phyloP scores from a whole-genome alignment of 768 basidiomycete genomes.

The Suillus occidentalis region DNA sequence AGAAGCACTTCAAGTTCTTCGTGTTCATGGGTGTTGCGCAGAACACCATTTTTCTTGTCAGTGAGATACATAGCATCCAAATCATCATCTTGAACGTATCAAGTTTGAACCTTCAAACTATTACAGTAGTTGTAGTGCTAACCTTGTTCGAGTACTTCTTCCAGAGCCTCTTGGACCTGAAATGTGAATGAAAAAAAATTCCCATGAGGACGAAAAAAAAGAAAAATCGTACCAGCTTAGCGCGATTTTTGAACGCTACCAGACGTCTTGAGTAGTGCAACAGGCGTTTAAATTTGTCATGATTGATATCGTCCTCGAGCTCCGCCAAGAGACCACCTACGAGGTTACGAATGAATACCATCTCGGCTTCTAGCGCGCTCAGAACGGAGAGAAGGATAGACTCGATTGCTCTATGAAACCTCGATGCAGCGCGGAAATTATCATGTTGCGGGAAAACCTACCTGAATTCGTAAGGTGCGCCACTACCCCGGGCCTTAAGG shows the following conservation, averaged over 20 bases:
- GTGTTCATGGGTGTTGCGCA: slow-evolving; percentile 75
- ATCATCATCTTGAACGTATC: slow-evolving; percentile 72
- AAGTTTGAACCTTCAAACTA: not conserved
- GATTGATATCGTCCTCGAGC: slow-evolving; percentile 93
- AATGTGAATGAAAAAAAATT: slow-evolving; percentile 4
- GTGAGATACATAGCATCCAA: slow-evolving; percentile 93
- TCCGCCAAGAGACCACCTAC: slow-evolving; percentile 89
- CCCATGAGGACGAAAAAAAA: not conserved
- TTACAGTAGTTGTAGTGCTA: slow-evolving; percentile 11
- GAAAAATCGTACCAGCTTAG: slow-evolving; percentile 60
- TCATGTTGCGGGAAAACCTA: slow-evolving; percentile 31
- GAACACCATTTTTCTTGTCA: slow-evolving; percentile 66
- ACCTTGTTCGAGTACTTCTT: slow-evolving; percentile 93
- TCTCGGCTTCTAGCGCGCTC: slow-evolving; percentile 92
- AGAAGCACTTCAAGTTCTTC: slow-evolving; percentile 90
- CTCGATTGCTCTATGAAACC: slow-evolving; percentile 76
- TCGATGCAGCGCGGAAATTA: slow-evolving; percentile 14
- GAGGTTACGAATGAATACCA: slow-evolving; percentile 90
- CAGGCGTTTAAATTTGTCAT: slow-evolving; percentile 89
- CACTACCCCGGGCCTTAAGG: slow-evolving; percentile 66
- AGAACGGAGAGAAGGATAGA: slow-evolving; percentile 90
- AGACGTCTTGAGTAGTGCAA: slow-evolving; percentile 91
- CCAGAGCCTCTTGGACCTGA: slow-evolving; percentile 86
- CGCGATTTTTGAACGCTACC: slow-evolving; percentile 87
- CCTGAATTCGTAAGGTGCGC: slow-evolving; percentile 89